A percentile compares a stretch with the other conserved stretches of the same genome.
Evolutionary conservation across 78 protist genomes (phyloP).

Genomic region (Capsaspora owczarzaki): DNA sequence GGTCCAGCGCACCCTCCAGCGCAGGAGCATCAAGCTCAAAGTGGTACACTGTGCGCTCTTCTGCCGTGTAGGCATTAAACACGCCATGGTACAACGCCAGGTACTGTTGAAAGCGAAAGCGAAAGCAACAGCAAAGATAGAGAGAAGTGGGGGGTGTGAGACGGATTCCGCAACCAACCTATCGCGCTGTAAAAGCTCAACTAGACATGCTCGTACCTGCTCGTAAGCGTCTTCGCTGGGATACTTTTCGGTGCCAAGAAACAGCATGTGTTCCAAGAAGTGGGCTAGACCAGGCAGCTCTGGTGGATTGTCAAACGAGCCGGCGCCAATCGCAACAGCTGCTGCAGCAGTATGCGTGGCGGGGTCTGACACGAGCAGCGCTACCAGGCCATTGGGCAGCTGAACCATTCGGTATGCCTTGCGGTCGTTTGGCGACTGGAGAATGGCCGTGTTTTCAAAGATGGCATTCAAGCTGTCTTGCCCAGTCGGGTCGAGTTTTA

Average conservation of each 20-base stretch:
- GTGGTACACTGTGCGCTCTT: slow-evolving; percentile 39
- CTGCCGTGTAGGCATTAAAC: slow-evolving; percentile 65
- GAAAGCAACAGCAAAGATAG: neutral
- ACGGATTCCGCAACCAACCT: neutral
- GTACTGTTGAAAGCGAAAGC: slow-evolving; percentile 1
- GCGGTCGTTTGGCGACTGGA: too few relatives aligned
- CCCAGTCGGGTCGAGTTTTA: too few relatives aligned
- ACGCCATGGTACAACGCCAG: slow-evolving; percentile 54
- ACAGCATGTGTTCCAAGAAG: slow-evolving; percentile 65
- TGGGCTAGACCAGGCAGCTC: slow-evolving; percentile 64
- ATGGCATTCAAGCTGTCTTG: too few relatives aligned
- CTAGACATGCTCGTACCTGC: neutral
- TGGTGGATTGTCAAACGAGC: slow-evolving; percentile 44
- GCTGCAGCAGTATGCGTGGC: slow-evolving; percentile 24
- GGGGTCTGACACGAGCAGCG: slow-evolving; percentile 17
- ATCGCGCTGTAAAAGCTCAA: neutral
- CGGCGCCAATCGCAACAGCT: slow-evolving; percentile 6
- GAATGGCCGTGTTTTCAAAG: too few relatives aligned
- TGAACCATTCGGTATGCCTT: too few relatives aligned
- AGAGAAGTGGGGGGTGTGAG: too few relatives aligned
- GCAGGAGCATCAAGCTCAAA: slow-evolving; percentile 6
- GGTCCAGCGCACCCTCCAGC: neutral
- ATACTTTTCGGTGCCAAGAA: slow-evolving; percentile 37
- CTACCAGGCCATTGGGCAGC: neutral
- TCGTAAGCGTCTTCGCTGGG: slow-evolving; percentile 51